Conservation (phyloP, 768 basidiomycete species). For the Mycena albidolilacea region DNA sequence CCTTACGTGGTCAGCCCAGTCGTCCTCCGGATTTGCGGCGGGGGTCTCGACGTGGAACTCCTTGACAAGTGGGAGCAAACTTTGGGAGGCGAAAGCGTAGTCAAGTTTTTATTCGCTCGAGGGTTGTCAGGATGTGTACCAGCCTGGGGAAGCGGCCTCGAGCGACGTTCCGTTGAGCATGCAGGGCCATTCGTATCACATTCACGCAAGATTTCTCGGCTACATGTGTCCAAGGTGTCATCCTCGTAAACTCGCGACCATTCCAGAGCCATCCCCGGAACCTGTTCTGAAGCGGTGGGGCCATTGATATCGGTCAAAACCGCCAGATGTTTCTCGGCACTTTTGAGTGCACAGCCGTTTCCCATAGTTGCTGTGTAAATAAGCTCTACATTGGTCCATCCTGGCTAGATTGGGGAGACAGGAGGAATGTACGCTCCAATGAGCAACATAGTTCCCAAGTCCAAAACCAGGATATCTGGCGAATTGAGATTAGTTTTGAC, state of each 20-base stretch:
- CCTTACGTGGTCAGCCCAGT: constrained; percentile 11
- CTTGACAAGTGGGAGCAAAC: constrained; percentile 5
- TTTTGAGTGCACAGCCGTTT: too few species aligned
- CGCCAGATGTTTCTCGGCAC: too few species aligned
- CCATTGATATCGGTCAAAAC: too few species aligned
- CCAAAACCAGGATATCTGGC: too few species aligned
- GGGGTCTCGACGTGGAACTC: constrained; percentile 5
- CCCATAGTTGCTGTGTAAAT: too few species aligned
- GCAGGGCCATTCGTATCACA: background rate
- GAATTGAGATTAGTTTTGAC: too few species aligned
- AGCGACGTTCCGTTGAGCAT: constrained; percentile 2
- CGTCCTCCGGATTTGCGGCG: background rate
- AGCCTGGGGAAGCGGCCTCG: background rate
- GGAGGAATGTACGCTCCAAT: too few species aligned
- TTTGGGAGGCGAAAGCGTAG: background rate
- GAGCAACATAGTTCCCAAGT: too few species aligned
- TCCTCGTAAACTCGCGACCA: background rate
- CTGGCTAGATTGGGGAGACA: too few species aligned
- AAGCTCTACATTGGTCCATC: too few species aligned
- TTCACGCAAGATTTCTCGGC: background rate
- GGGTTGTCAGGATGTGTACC: background rate
- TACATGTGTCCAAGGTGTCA: background rate
- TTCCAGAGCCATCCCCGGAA: background rate
- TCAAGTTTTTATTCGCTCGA: background rate
- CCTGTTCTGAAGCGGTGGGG: too few species aligned